phyloP scores from a whole-genome alignment of 2,329 filamentous ascomycete species.

The Diaporthe amygdali region DNA sequence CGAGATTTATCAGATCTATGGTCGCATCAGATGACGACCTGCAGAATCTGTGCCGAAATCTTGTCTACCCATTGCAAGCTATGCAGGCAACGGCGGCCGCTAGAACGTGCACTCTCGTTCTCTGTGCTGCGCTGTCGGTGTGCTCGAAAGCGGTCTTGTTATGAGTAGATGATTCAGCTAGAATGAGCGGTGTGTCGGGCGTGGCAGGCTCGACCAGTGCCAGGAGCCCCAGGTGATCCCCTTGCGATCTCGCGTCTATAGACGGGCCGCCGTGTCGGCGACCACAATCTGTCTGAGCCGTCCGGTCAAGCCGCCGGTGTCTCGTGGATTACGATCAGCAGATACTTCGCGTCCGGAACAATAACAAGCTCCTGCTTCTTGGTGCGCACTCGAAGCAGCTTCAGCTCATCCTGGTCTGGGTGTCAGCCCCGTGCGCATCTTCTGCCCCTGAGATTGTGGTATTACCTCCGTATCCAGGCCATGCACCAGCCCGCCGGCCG shows the following conservation, averaged over 20 bases:
- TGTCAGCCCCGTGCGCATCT: slow-evolving; percentile 5
- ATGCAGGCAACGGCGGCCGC: not conserved
- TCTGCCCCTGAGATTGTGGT: slow-evolving; percentile 4
- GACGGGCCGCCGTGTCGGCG: not conserved
- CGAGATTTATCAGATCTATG: slow-evolving; percentile 5
- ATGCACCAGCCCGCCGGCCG: slow-evolving; percentile 71
- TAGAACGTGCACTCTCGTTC: not conserved
- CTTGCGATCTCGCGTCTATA: not conserved
- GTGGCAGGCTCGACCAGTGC: not conserved
- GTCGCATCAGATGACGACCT: not conserved
- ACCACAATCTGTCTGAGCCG: not conserved
- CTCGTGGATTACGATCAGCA: slow-evolving; percentile 81
- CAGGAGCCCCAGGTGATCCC: not conserved
- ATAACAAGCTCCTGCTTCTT: slow-evolving; percentile 86
- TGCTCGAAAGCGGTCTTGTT: slow-evolving; percentile 40
- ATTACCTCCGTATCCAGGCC: slow-evolving; percentile 73
- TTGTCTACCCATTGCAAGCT: not conserved
- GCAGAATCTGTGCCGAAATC: slow-evolving; percentile 1
- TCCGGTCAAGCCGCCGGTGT: slow-evolving; percentile 68
- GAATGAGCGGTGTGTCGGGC: slow-evolving; percentile 6
- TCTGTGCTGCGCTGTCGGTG: not conserved
- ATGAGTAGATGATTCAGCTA: slow-evolving; percentile 4
- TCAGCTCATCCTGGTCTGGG: slow-evolving; percentile 69
- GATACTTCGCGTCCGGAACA: slow-evolving; percentile 79
- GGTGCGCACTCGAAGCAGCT: slow-evolving; percentile 77